phyloP scores from a whole-genome alignment of 1,284 basidiomycete genomes.

The Acaromyces ingoldii region DNA sequence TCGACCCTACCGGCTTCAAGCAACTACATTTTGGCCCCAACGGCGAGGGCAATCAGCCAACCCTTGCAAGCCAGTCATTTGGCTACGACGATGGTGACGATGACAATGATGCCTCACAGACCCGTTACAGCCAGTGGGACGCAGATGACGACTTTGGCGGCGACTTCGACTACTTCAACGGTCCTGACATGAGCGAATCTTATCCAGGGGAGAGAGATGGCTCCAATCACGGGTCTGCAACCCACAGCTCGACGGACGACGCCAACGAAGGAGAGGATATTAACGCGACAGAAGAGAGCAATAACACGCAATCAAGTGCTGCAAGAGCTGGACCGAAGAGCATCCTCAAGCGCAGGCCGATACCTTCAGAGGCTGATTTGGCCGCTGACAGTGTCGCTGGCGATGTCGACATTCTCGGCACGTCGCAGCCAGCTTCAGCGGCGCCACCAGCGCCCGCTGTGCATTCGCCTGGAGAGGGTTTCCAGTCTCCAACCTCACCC shows the following conservation, averaged over 20 bases:
- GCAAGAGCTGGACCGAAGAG: too few species aligned
- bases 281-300: too few species aligned
- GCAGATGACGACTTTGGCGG: constrained; percentile 57
- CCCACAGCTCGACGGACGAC: constrained; percentile 18
- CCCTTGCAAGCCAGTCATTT: background rate
- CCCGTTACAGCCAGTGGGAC: constrained; percentile 35
- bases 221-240: constrained; percentile 15
- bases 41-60: background rate
- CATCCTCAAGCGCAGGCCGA: too few species aligned
- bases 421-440: constrained; percentile 15
- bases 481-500: too few species aligned
- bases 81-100: background rate
- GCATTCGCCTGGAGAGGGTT: too few species aligned
- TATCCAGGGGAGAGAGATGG: background rate
- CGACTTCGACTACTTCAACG: constrained; percentile 63
- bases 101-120: constrained; percentile 3
- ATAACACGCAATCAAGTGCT: too few species aligned
- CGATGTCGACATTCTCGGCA: constrained; percentile 15
- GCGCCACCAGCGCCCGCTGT: constrained; percentile 4
- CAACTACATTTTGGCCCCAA: constrained; percentile 12
- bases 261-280: constrained; percentile 11
- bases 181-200: constrained; percentile 55
- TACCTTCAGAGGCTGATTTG: too few species aligned
- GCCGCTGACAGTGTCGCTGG: background rate
- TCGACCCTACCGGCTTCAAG: constrained; percentile 57